phyloP scores from a whole-genome alignment of 768 basidiomycete genomes.

The Polyporus arcularius region DNA sequence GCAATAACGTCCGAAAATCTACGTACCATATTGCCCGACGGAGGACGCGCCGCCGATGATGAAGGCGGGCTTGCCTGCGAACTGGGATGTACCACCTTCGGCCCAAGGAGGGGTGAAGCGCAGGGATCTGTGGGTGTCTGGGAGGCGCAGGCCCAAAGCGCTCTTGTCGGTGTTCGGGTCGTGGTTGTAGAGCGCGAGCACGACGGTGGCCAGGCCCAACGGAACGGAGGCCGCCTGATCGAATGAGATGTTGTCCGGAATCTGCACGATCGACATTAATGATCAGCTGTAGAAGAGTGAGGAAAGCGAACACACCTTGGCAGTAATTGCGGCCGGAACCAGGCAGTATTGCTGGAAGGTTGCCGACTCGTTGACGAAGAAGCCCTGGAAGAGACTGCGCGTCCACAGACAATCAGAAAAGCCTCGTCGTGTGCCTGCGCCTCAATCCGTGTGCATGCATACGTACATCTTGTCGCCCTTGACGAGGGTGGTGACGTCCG shows the following conservation, averaged over 20 bases:
- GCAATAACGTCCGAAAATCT: neutral
- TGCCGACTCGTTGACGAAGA: neutral
- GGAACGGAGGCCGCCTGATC: slow-evolving; percentile 35
- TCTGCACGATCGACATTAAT: slow-evolving; percentile 10
- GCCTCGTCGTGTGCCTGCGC: no score
- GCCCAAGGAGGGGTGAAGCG: slow-evolving; percentile 15
- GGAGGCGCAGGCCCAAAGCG: no score
- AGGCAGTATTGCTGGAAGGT: neutral
- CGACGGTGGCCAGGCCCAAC: slow-evolving; percentile 31
- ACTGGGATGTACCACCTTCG: slow-evolving; percentile 8
- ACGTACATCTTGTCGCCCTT: slow-evolving; percentile 44
- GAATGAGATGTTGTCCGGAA: slow-evolving; percentile 31
- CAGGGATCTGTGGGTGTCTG: neutral
- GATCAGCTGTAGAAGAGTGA: no score
- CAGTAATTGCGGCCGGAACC: neutral
- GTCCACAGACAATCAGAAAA: no score
- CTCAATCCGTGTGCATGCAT: no score
- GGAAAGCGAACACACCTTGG: neutral
- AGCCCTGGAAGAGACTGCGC: neutral
- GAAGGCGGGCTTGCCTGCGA: slow-evolving; percentile 23
- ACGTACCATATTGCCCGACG: slow-evolving; percentile 33
- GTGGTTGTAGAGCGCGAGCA: slow-evolving; percentile 29
- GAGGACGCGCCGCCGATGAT: slow-evolving; percentile 31
- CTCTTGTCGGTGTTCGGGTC: slow-evolving; percentile 11
- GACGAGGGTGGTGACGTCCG: slow-evolving; percentile 36